phyloP scores from a whole-genome alignment of 2,329 filamentous ascomycete species.

The Colletotrichum lentis region DNA sequence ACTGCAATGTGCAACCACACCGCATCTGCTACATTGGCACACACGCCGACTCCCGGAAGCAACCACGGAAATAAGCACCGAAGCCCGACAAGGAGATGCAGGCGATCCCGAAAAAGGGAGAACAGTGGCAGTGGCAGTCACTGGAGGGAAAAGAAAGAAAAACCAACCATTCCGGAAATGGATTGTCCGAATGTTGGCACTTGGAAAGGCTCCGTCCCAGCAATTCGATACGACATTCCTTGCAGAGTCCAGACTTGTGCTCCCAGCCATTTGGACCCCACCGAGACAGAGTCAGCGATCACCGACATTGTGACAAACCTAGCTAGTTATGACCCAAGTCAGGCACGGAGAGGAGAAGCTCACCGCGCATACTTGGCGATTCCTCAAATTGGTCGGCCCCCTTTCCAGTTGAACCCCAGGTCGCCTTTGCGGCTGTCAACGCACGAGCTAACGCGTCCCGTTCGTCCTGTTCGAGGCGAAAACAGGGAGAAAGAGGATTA shows the following conservation, averaged over 20 bases:
- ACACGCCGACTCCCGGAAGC: constrained; percentile 3
- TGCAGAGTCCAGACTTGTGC: not conserved
- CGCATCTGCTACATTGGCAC: not conserved
- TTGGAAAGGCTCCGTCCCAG: constrained; percentile 1
- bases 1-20: constrained; percentile 3
- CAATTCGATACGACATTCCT: constrained; percentile 11
- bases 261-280: not conserved
- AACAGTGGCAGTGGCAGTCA: too few relatives aligned
- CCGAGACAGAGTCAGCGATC: not conserved
- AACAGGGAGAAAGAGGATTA: not conserved
- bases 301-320: constrained; percentile 1
- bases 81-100: constrained; percentile 8
- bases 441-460: not conserved
- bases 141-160: not conserved
- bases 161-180: not conserved
- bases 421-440: not conserved
- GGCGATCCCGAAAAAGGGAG: not conserved
- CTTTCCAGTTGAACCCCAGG: not conserved
- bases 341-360: not conserved
- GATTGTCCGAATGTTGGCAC: not conserved
- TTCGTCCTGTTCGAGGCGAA: not conserved
- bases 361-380: not conserved
- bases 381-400: too few relatives aligned
- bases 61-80: constrained; percentile 16
- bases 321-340: not conserved